Evolutionary conservation across 2,329 filamentous ascomycete species (phyloP), one percentile per base, ranked within the genome.

Genomic region (Ophiosphaerella narmari): DNA sequence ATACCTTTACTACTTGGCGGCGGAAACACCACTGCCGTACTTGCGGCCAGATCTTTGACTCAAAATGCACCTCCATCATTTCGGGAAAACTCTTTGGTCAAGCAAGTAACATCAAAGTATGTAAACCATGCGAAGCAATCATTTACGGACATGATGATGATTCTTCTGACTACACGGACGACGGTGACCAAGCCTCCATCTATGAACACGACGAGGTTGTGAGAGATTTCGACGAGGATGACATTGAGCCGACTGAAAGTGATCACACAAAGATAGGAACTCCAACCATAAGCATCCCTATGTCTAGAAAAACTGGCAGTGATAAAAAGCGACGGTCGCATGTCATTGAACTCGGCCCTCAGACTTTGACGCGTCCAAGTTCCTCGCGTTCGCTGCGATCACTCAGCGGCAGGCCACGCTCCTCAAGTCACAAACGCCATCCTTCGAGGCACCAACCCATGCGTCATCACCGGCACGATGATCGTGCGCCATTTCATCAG

Each of bases 31-130:
- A 99, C 73, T 99, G 94, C 72, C 86, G 95, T 58, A 84, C 84
- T 0, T 99, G 94, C 69, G 94, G 94, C n/a, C 96, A 96, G 67
- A 99, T 99, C 38, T 99, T 99, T 67, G 94, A 97, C 72, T 90
- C 90, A 4, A 96, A 95, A 72, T 99, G 94, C 74, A 99, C 93
- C 0, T 89, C 89, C 5, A 86, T 93, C n/a, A 90, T 97, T 21
- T 84, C 91, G 5, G 94, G 93, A 5, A 84, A 89, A 56, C 86
- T 87, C 42, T 97, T 99, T 70, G 92, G 91, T 13, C 91, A 97
- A 42, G 84, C 86, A 40, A 89, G 91, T 6, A 90, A 86, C 12
- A 80, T 99, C 36, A 84, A 93, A 50, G 90, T 99, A 11, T 99
- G 94, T 77, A 96, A 92, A 63, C 90, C 90, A 18, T 99, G 94